These are phyloP conservation scores for Geotrichum bryndzae DNA, from an alignment of 1,139 yeast genomes.

Conservation along the genomic window DNA sequence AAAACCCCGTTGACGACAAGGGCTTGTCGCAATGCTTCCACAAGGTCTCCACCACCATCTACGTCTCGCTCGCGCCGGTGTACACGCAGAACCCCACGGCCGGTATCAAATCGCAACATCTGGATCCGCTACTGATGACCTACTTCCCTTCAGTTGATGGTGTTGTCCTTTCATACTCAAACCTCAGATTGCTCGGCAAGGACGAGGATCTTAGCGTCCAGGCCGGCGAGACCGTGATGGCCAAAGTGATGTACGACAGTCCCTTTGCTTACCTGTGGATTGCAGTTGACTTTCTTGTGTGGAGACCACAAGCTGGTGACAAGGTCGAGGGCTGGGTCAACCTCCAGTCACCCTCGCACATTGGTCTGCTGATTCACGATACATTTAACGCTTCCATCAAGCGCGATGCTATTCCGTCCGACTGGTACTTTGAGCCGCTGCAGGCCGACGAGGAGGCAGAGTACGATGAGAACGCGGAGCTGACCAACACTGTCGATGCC, in stretches of 20 bases:
- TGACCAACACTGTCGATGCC: conserved; percentile 20
- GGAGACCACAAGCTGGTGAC: conserved; percentile 88
- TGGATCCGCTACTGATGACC: conserved; percentile 84
- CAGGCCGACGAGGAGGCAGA: conserved; percentile 53
- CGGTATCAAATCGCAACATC: conserved; percentile 80
- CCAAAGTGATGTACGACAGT: conserved; percentile 68
- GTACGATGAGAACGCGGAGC: conserved; percentile 22
- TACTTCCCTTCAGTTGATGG: conserved; percentile 71
- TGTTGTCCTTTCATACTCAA: conserved; percentile 72
- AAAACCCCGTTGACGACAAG: conserved; percentile 32
- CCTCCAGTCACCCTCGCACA: conserved; percentile 92
- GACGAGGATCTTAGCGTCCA: conserved; percentile 29
- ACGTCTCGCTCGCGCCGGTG: conserved; percentile 82
- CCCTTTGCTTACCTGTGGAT: conserved; percentile 91
- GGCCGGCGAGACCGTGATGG: conserved; percentile 40
- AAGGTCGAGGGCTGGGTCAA: conserved; percentile 77
- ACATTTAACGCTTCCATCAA: conserved; percentile 92
- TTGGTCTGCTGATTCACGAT: conserved; percentile 85
- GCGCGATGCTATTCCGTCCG: conserved; percentile 71
- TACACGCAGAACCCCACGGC: conserved; percentile 60
- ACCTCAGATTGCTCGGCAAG: conserved; percentile 46
- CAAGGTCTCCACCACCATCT: conserved; percentile 55
- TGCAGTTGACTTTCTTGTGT: conserved; percentile 71
- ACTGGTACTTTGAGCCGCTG: conserved; percentile 77
- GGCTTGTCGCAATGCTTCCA: conserved; percentile 57